Conservation (phyloP, 345 rosid species). For the Reutealis trisperma region DNA sequence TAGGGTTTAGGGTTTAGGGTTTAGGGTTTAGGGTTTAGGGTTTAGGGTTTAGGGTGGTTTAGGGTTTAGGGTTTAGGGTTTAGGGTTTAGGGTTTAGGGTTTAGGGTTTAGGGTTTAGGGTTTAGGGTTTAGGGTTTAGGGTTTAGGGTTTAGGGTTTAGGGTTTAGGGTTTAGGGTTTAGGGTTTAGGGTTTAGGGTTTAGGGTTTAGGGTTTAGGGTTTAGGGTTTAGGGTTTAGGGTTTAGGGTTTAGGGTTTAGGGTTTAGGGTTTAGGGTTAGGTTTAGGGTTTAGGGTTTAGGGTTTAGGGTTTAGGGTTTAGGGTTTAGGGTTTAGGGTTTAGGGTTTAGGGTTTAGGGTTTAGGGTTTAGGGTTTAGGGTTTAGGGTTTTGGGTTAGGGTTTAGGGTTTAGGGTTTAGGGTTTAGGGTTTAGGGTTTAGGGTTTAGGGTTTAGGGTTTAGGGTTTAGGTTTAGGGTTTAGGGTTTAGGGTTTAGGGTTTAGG, state of each 20-base stretch:
- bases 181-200: slow-evolving; percentile 29
- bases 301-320: slow-evolving; percentile 15
- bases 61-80: slow-evolving; percentile 20
- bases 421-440: neutral
- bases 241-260: slow-evolving; percentile 23
- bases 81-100: slow-evolving; percentile 23
- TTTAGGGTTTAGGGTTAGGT: slow-evolving; percentile 25
- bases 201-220: slow-evolving; percentile 26
- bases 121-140: slow-evolving; percentile 25
- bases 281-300: slow-evolving; percentile 26
- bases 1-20: slow-evolving; percentile 17
- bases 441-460: slow-evolving; percentile 21
- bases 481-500: slow-evolving; percentile 24
- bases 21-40: slow-evolving; percentile 18
- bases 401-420: slow-evolving; percentile 26
- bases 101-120: slow-evolving; percentile 32
- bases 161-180: slow-evolving; percentile 25
- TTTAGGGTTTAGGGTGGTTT: slow-evolving; percentile 20
- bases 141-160: slow-evolving; percentile 25
- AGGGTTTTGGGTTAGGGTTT: slow-evolving; percentile 24
- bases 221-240: slow-evolving; percentile 24
- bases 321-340: slow-evolving; percentile 22
- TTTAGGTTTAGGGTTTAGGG: slow-evolving; percentile 21
- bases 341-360: slow-evolving; percentile 18
- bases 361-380: slow-evolving; percentile 12